phyloP scores from a whole-genome alignment of 371 early-diverging fungal genomes.

The Mortierella sp. region DNA sequence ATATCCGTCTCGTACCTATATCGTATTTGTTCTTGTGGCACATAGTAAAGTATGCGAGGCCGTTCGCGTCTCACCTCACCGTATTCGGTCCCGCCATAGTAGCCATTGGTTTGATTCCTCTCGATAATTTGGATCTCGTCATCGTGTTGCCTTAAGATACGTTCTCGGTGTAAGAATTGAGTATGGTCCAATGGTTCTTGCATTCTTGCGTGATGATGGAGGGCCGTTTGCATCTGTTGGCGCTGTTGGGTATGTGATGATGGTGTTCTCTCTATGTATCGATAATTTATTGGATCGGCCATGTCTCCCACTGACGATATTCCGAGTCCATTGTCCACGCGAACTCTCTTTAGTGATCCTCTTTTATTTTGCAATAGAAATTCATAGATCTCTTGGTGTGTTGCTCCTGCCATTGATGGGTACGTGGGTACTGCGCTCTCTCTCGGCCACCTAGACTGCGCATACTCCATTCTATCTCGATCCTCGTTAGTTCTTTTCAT shows the following conservation, averaged over 20 bases:
- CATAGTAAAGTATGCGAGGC: neutral
- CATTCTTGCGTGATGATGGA: no score
- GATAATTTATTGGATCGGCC: neutral
- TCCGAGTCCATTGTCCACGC: neutral
- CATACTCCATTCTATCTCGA: neutral
- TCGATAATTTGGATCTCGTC: neutral
- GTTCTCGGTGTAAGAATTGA: neutral
- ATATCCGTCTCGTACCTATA: neutral
- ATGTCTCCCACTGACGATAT: neutral
- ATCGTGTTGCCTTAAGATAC: neutral
- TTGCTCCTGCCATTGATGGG: neutral
- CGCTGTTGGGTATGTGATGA: neutral
- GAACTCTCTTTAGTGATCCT: conserved; percentile 13
- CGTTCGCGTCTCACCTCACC: neutral
- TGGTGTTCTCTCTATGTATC: neutral
- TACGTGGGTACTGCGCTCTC: neutral
- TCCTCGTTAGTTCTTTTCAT: neutral
- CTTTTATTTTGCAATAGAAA: conserved; percentile 2
- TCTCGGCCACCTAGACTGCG: neutral
- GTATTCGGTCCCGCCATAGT: neutral
- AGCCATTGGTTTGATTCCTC: no score
- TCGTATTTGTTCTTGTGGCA: neutral
- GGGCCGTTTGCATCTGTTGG: neutral
- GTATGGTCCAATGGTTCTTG: neutral
- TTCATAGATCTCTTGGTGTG: conserved; percentile 18